A percentile compares a stretch with the other conserved stretches of the same genome.
Evolutionary conservation across 495 filamentous ascomycete genomes (phyloP).

Genomic region (Penicillium taxi): DNA sequence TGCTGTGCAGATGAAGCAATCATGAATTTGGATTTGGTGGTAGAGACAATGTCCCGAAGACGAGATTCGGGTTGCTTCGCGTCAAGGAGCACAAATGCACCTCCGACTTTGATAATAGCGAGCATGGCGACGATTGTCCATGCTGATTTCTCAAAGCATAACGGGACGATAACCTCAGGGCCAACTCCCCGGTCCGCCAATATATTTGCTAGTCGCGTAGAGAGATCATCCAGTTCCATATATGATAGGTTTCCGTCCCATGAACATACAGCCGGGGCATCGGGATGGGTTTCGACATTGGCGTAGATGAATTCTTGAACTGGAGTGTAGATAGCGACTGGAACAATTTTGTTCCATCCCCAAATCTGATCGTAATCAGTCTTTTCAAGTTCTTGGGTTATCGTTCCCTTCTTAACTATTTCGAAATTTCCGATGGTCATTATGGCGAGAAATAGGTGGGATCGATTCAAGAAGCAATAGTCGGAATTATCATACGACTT

Average conservation of each 20-base stretch:
- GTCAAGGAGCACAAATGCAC: conserved; percentile 10
- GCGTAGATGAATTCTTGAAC: conserved; percentile 5
- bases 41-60: not conserved
- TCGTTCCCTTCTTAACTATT: too few species aligned
- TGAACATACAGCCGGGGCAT: not conserved
- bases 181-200: not conserved
- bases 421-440: too few species aligned
- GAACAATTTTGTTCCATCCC: conserved; percentile 1
- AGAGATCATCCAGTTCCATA: not conserved
- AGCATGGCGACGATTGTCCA: conserved; percentile 37
- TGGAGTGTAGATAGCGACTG: conserved; percentile 12
- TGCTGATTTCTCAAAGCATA: conserved; percentile 1
- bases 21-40: not conserved
- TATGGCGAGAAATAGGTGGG: too few species aligned
- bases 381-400: too few species aligned
- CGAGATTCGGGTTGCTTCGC: not conserved
- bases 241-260: conserved; percentile 3
- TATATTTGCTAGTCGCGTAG: not conserved
- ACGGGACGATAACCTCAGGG: not conserved
- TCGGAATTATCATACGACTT: too few species aligned
- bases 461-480: too few species aligned
- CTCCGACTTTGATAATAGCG: conserved; percentile 39
- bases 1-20: not conserved
- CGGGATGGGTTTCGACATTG: not conserved
- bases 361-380: not conserved